Evolutionary conservation across 1,284 basidiomycete species (phyloP).

Genomic region (Meira nashicola): DNA sequence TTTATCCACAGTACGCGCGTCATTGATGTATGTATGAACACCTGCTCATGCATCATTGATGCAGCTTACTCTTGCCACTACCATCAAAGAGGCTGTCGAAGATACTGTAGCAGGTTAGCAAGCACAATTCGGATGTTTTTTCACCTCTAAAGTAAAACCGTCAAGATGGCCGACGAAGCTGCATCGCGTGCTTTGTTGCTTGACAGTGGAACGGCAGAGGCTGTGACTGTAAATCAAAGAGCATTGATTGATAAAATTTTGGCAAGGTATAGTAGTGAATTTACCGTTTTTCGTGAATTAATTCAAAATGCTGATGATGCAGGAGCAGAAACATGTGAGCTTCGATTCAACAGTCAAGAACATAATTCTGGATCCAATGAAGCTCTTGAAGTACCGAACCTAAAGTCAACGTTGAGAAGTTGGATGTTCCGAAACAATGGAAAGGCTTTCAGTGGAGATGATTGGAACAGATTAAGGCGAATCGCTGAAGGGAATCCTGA

Average conservation of each 20-base stretch:
- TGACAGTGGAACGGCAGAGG: constrained; percentile 57
- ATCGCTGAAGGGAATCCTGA: constrained; percentile 59
- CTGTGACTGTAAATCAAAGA: constrained; percentile 90
- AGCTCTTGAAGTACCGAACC: constrained; percentile 41
- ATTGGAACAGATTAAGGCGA: constrained; percentile 49
- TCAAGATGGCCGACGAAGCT: constrained; percentile 8
- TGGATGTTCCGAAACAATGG: constrained; percentile 79
- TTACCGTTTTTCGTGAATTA: constrained; percentile 76
- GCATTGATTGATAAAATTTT: constrained; percentile 42
- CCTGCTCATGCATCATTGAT: too few species aligned
- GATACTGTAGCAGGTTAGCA: too few species aligned
- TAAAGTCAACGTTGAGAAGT: constrained; percentile 52
- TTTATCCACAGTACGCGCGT: too few species aligned
- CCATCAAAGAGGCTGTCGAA: too few species aligned
- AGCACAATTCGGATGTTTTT: too few species aligned
- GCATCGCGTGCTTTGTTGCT: constrained; percentile 29
- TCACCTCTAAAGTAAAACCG: neutral
- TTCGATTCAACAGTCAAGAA: constrained; percentile 39
- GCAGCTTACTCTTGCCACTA: too few species aligned
- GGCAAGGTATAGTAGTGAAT: constrained; percentile 72
- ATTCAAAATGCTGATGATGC: constrained; percentile 96
- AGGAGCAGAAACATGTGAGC: constrained; percentile 58
- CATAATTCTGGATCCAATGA: constrained; percentile 7
- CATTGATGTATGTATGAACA: too few species aligned
- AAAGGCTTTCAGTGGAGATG: constrained; percentile 44